Percentiles rank a stretch among this genome's conserved stretches.
Evolutionary conservation across 2,329 filamentous ascomycete genomes (phyloP).

Genomic region (Purpureocillium lavendulum): DNA sequence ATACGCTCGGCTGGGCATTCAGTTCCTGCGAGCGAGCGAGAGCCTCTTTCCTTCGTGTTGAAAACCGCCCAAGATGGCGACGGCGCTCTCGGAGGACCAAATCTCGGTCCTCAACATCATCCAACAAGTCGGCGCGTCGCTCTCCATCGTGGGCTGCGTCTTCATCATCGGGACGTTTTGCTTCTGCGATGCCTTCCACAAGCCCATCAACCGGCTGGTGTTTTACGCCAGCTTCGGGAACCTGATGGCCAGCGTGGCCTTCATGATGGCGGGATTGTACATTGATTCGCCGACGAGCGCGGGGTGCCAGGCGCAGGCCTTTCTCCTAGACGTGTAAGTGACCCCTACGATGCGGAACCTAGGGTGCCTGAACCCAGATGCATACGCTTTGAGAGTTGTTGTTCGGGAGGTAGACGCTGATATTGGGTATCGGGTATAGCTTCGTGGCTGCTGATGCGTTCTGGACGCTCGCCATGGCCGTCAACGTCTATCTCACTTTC

Average conservation of each 20-base stretch:
- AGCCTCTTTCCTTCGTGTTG: too few species aligned
- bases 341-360: background rate
- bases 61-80: too few species aligned
- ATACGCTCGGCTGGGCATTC: too few species aligned
- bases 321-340: constrained; percentile 65
- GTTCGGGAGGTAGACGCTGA: too few species aligned
- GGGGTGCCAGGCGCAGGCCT: constrained; percentile 57
- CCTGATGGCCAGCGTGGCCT: constrained; percentile 61
- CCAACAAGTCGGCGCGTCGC: constrained; percentile 51
- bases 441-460: constrained; percentile 64
- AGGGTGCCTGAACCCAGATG: too few species aligned
- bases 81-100: too few species aligned
- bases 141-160: constrained; percentile 58
- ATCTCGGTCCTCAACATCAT: too few species aligned
- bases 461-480: constrained; percentile 70
- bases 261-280: constrained; percentile 53
- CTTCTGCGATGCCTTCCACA: constrained; percentile 57
- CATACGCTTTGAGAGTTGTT: too few species aligned
- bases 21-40: too few species aligned
- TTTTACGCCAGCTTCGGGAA: constrained; percentile 77
- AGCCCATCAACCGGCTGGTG: constrained; percentile 71
- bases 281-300: constrained; percentile 33
- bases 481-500: constrained; percentile 72
- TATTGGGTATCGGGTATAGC: constrained; percentile 34
- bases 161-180: constrained; percentile 64